phyloP scores from a whole-genome alignment of 2,329 filamentous ascomycete species.

The Trichoderma citrinoviride region DNA sequence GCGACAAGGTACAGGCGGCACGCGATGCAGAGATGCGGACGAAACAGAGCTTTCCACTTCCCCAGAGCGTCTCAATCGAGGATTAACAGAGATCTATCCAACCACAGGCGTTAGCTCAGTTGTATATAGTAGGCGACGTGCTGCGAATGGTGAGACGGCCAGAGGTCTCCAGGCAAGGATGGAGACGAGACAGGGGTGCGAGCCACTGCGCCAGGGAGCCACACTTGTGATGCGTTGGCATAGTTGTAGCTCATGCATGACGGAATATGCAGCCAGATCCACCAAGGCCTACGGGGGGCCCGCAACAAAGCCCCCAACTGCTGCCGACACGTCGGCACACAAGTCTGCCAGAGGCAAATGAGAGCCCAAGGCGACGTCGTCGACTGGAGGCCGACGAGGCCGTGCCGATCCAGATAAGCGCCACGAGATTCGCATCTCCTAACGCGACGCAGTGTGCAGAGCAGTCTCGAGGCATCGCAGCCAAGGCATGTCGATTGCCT shows the following conservation, averaged over 20 bases:
- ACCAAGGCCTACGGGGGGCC: conserved; percentile 23
- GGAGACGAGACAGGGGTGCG: conserved; percentile 20
- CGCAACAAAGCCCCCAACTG: conserved; percentile 24
- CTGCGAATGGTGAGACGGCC: conserved; percentile 27
- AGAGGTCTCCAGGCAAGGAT: conserved; percentile 28
- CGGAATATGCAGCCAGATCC: conserved; percentile 49
- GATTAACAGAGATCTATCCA: conserved; percentile 34
- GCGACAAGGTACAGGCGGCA: conserved; percentile 15
- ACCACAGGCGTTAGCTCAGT: conserved; percentile 37
- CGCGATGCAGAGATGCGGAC: conserved; percentile 26
- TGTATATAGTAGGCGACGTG: conserved; percentile 32
- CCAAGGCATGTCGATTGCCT: conserved; percentile 4
- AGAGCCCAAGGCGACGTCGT: conserved; percentile 15
- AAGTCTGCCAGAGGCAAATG: conserved; percentile 18
- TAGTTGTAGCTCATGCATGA: conserved; percentile 51
- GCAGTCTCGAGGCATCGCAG: background rate
- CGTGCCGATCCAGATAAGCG: conserved; percentile 22
- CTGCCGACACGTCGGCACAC: conserved; percentile 22
- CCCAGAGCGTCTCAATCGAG: conserved; percentile 29
- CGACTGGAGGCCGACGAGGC: conserved; percentile 17
- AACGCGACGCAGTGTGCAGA: conserved; percentile 3
- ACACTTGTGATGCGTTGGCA: conserved; percentile 41
- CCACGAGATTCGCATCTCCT: conserved; percentile 18
- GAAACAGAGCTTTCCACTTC: conserved; percentile 27
- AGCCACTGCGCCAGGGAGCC: conserved; percentile 30